Base-by-base conservation (phyloP, 768 basidiomycete genomes). In the Melanogaster broomeanus region DNA sequence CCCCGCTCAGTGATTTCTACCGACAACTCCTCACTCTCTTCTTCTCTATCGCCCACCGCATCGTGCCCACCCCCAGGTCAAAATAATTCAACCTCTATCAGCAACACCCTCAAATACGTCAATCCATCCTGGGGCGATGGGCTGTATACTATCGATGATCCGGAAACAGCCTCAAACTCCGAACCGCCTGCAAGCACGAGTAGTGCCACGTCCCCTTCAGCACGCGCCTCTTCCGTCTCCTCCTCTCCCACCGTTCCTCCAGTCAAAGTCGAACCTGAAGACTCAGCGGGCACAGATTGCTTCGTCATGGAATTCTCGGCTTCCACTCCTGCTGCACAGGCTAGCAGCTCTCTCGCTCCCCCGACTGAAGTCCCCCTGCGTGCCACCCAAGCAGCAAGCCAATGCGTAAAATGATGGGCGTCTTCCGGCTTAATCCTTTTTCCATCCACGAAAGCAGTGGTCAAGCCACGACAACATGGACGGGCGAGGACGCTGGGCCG, bases 391-490 rank as follows among this genome's bases (percentile, higher is more conserved):
- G 88, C 87, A 76, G 79, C 54, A 76, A 79, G 41, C 76, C 79
- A 39, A 89, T 89, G 88, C 80, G 84, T 48, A 72, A 73, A 42
- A 83, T 89, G 82, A 91, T 91, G 88, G 80, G 81, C 38, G 81
- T 84, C 19, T 88, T 90, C 65, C 79, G 88, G 8, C 76, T 90
- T 58, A 85, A 90, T 66, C 87, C 87, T 0, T 90, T 90, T 58
- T 78, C 87, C 21, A 81, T 84, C 71, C 82, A 87, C 56, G 80
- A 74, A 51, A 76, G 74, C 27, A 62, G 66, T 3, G 71, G 75
- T 34, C 74, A 75, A 42, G 73, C 74, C 4, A 53, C 68, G 3
- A 67, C 73, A 6, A 69, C 75, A 8, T 80, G 77, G 76, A 71
- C 68, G 10, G 73, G 75, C 48, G 76, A 78, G 47, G 79, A 81